Base-by-base conservation (phyloP, 2,329 filamentous ascomycete genomes). In the Dactylellina parvicollis region DNA sequence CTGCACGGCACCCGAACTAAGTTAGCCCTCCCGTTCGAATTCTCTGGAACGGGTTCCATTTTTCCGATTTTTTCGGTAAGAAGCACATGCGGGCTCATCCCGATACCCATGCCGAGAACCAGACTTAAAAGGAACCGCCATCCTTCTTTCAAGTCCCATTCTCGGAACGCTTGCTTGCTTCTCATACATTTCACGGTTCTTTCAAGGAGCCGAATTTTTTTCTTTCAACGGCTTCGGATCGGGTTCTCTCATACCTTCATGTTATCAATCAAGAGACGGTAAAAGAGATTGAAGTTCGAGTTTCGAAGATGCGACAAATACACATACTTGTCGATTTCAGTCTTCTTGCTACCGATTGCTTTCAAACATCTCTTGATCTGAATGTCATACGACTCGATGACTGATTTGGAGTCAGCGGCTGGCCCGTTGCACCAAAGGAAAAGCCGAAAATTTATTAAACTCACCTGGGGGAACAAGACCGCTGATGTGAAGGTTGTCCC, bases 281-380 rank as follows among this genome's bases (percentile, higher is more conserved):
- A 94, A 84, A 94, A 95, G 69, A 95, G 86, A 80, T 94, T 89
- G 75, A 87, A 86, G 80, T 93, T 94, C 78, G 89, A 87, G 80
- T 86, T 86, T 82, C 92, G 90, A 81, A 94, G 82, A 76, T 86
- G 85, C 46, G 89, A 91, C 80, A 95, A 85, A 82, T 94, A 95
- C 64, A 92, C 86, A 82, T 92, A 94, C 83, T 91, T 92, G 85
- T 94, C 91, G 78, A 95, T 88, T 76, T 84, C 83, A 49, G 90
- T 91, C 75, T 86, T 82, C 75, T 90, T 88, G 74, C 86, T 86
- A 67, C 88, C 85, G 78, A 94, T 89, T 83, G 92, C 89, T 81
- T 88, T 88, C 83, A 93, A 87, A 79, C 89, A 90, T 82, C 87
- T 84, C 77, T 84, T 84, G 78, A 85, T 86, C 80, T 89, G 87